Conservation (phyloP, 2,329 filamentous ascomycete genomes). For the Aaosphaeria arxii region DNA sequence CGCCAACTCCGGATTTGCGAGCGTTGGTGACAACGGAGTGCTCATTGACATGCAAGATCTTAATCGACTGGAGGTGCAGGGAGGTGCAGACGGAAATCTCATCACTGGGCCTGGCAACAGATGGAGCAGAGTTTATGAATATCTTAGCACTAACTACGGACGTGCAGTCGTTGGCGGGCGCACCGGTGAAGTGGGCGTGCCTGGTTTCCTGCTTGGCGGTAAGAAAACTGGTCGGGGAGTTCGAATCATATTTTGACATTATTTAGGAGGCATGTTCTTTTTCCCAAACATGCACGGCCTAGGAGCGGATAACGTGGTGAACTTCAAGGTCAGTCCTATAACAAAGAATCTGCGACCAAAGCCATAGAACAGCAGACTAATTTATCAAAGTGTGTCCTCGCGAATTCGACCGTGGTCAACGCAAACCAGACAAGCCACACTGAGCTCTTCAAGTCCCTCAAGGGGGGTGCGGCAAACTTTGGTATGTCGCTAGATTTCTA, state of each 20-base stretch:
- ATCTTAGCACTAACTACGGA: slow-evolving; percentile 13
- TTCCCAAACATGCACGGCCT: neutral
- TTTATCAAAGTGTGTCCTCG: slow-evolving; percentile 25
- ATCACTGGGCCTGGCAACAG: slow-evolving; percentile 23
- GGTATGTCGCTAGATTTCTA: slow-evolving; percentile 9
- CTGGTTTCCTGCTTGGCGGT: slow-evolving; percentile 24
- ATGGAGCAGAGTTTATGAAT: slow-evolving; percentile 27
- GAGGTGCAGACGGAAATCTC: slow-evolving; percentile 17
- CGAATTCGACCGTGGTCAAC: slow-evolving; percentile 29
- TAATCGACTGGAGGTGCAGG: neutral
- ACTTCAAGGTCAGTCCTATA: neutral
- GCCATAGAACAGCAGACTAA: too few relatives aligned
- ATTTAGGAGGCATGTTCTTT: slow-evolving; percentile 1
- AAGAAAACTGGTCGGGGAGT: neutral
- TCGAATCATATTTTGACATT: too few relatives aligned
- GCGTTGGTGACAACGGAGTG: slow-evolving; percentile 16
- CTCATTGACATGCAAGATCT: slow-evolving; percentile 6
- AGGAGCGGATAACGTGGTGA: neutral
- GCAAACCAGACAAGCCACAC: slow-evolving; percentile 23
- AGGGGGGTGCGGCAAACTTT: slow-evolving; percentile 39
- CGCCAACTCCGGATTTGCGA: slow-evolving; percentile 16
- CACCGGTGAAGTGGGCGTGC: slow-evolving; percentile 23
- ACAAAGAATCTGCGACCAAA: neutral
- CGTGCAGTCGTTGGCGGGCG: slow-evolving; percentile 23
- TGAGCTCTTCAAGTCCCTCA: slow-evolving; percentile 37